These are phyloP conservation scores for Leishmania braziliensis DNA, from an alignment of 208 protist genomes.

Conservation along the genomic window DNA sequence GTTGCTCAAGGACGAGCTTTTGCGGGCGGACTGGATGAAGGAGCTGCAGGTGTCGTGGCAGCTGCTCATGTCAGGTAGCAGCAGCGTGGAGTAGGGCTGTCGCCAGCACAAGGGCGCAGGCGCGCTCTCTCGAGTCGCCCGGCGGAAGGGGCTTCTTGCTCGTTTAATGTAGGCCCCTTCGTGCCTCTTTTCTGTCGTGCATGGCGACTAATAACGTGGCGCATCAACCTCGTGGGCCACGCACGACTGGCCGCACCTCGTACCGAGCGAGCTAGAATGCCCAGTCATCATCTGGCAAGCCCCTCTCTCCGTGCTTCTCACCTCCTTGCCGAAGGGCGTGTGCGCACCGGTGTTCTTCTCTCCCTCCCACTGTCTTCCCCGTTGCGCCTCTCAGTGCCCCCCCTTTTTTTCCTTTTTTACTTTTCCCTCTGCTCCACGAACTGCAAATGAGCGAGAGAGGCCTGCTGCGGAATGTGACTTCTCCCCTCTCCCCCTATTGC, in stretches of 20 bases:
- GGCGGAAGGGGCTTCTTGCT: background rate
- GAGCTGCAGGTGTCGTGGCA: conserved; percentile 27
- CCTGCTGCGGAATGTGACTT: background rate
- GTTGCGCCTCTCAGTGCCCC: background rate
- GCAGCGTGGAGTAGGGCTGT: conserved; percentile 7
- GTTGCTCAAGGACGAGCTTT: background rate
- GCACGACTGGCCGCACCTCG: background rate
- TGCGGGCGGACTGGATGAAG: conserved; percentile 20
- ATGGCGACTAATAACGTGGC: background rate
- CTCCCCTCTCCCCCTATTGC: conserved; percentile 12
- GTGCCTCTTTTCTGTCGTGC: background rate
- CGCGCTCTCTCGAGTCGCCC: background rate
- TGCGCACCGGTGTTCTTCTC: background rate
- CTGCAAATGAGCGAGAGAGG: background rate
- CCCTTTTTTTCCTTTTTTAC: background rate
- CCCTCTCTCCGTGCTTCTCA: background rate
- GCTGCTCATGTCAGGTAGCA: conserved; percentile 23
- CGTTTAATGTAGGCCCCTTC: background rate
- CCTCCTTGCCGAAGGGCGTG: background rate
- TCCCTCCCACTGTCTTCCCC: background rate
- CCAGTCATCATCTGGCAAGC: background rate
- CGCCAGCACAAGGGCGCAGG: background rate
- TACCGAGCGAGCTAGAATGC: background rate
- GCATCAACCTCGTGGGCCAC: background rate
- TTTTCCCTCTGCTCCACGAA: background rate